phyloP scores from a whole-genome alignment of 805 yeast genomes.

The Kluyveromyces siamensis region DNA sequence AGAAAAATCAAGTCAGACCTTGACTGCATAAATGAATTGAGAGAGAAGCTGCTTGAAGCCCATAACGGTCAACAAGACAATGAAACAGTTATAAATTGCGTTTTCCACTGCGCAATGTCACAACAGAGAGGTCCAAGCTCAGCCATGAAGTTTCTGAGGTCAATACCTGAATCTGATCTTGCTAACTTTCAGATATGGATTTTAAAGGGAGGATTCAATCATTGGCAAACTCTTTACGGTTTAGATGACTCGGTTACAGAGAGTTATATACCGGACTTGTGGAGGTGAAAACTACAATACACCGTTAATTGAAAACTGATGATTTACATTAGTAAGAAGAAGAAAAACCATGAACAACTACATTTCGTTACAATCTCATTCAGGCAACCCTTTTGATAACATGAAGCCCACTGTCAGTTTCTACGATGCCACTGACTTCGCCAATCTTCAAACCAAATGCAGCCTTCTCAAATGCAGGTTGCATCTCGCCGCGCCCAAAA shows the following conservation, averaged over 20 bases:
- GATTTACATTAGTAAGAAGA: background rate
- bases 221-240: slow-evolving; percentile 77
- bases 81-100: slow-evolving; percentile 27
- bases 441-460: slow-evolving; percentile 77
- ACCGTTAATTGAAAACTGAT: background rate
- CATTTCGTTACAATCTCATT: slow-evolving; percentile 21
- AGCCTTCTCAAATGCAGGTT: slow-evolving; percentile 85
- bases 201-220: slow-evolving; percentile 73
- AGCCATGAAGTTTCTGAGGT: slow-evolving; percentile 48
- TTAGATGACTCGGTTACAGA: slow-evolving; percentile 56
- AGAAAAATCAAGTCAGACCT: slow-evolving; percentile 39
- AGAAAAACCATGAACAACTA: background rate
- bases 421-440: slow-evolving; percentile 74
- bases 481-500: slow-evolving; percentile 90
- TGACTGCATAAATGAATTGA: slow-evolving; percentile 47
- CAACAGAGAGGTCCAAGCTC: slow-evolving; percentile 91
- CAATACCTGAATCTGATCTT: slow-evolving; percentile 18
- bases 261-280: slow-evolving; percentile 39
- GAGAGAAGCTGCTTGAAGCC: slow-evolving; percentile 28
- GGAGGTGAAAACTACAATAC: slow-evolving; percentile 20
- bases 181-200: slow-evolving; percentile 50
- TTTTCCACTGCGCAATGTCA: slow-evolving; percentile 86
- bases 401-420: slow-evolving; percentile 87
- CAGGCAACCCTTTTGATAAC: slow-evolving; percentile 76
- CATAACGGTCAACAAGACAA: slow-evolving; percentile 7